phyloP scores from a whole-genome alignment of 257 asterid genomes.

The Nicotiana tomentosiformis region DNA sequence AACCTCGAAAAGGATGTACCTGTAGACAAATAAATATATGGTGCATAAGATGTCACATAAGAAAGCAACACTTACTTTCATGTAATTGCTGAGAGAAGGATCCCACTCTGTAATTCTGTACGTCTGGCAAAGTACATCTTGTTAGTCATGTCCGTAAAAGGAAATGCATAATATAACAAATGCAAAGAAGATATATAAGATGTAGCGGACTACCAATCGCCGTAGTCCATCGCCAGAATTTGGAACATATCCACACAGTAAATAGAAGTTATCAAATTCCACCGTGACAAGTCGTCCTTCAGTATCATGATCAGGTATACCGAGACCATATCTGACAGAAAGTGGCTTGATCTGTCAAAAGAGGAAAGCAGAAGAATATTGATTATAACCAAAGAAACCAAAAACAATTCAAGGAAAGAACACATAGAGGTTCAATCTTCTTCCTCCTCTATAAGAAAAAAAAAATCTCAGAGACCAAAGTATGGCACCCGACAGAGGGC shows the following conservation, averaged over 20 bases:
- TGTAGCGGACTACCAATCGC: slow-evolving; percentile 52
- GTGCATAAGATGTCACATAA: neutral
- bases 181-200: neutral
- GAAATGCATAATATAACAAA: neutral
- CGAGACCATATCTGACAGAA: slow-evolving; percentile 86
- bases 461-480: neutral
- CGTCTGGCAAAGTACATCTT: slow-evolving; percentile 36
- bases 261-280: slow-evolving; percentile 71
- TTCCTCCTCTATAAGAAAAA: neutral
- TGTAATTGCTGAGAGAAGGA: slow-evolving; percentile 70
- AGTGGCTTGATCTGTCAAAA: slow-evolving; percentile 66
- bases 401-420: neutral
- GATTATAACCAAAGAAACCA: neutral
- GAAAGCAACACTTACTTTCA: slow-evolving; percentile 59
- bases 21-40: neutral
- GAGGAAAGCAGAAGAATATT: slow-evolving; percentile 1
- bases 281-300: slow-evolving; percentile 94
- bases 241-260: slow-evolving; percentile 77
- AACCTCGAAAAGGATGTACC: neutral
- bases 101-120: slow-evolving; percentile 86
- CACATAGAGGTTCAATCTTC: neutral
- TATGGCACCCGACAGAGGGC: neutral
- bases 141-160: neutral
- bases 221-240: slow-evolving; percentile 92
- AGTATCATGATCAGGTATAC: slow-evolving; percentile 79